A percentile compares a stretch with the other conserved stretches of the same genome.
phyloP scores from a whole-genome alignment of 129 eudicot genomes.

The Chrysanthemum lavandulifolium region DNA sequence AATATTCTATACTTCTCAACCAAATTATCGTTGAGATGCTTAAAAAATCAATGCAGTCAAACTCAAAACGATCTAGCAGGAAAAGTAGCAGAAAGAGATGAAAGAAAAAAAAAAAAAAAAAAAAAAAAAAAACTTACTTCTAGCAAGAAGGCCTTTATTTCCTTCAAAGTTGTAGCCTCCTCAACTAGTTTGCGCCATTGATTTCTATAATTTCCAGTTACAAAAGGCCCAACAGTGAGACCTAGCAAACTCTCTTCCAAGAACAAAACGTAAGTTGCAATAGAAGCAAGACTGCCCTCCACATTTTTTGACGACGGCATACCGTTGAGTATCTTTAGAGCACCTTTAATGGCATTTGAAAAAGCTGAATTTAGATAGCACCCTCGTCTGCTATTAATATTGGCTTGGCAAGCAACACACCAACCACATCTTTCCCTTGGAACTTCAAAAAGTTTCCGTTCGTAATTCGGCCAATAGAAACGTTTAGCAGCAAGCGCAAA shows the following conservation, averaged over 20 bases:
- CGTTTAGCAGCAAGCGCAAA: slow-evolving; percentile 71
- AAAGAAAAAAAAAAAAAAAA: neutral
- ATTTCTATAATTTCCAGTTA: slow-evolving; percentile 41
- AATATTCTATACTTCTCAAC: neutral
- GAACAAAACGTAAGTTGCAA: slow-evolving; percentile 67
- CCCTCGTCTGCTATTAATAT: slow-evolving; percentile 70
- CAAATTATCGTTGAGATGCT: slow-evolving; percentile 3
- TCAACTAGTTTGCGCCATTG: slow-evolving; percentile 77
- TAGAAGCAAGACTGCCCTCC: slow-evolving; percentile 63
- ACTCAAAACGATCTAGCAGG: neutral
- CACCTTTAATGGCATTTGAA: slow-evolving; percentile 72
- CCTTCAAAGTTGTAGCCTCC: slow-evolving; percentile 58
- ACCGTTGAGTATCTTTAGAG: slow-evolving; percentile 53
- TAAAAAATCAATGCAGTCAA: neutral
- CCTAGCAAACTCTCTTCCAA: slow-evolving; percentile 92
- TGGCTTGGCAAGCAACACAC: slow-evolving; percentile 82
- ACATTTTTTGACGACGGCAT: slow-evolving; percentile 47
- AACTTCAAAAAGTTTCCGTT: slow-evolving; percentile 79
- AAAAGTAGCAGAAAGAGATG: neutral
- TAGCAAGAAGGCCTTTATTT: slow-evolving; percentile 68
- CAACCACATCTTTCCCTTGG: slow-evolving; percentile 98
- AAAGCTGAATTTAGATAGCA: slow-evolving; percentile 91
- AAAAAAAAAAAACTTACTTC: slow-evolving; percentile 48
- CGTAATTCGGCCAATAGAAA: slow-evolving; percentile 92
- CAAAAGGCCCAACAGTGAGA: slow-evolving; percentile 65